Base-by-base conservation (phyloP, 371 early-diverging fungal species). In the Lichtheimia corymbifera region DNA sequence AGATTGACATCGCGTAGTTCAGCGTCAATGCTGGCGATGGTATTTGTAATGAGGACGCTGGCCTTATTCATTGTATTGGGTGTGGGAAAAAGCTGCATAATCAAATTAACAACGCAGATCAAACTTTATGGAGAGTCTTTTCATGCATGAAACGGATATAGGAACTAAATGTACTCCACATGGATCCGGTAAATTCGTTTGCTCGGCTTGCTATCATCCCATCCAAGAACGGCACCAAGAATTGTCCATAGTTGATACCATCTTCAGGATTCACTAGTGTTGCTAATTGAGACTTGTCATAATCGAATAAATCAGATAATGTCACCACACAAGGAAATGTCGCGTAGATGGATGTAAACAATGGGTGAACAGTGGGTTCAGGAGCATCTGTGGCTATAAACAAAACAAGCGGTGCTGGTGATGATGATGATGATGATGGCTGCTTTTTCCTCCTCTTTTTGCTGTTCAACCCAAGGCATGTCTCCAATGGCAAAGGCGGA, bases 1-100 rank as follows among this genome's bases (percentile, higher is more conserved):
- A 85, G 61, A 50, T 84, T 86, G 45, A 87, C 73, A 40, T 62
- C 66, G 61, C 87, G 82, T 50, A 88, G 82, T 5, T 82, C 80
- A 4, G 53, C 60, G 53, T 67, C 65, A 47, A 73, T 70, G 17
- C 51, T 62, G 25, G 78, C 77, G 49, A 88, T 86, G n/a, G 83
- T 70, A 12, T 50, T 18, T 3, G 51, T n/a, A 50, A 59, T 25
- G 18, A 51, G 35, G 35, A 35, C 35, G 9, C 35, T 35, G 35
- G 35, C 35, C 35, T 35, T 35, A 35, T 35, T 11, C 35, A 35
- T 35, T 35, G 35, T 35, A 9, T 35, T 11, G 35, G 9, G 35
- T 35, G 35, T 35, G 35, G 11, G 35, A 35, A 35, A 35, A 35
- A 35, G 35, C 35, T 35, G 35, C 35, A 35, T 35, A 35, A 35